phyloP scores from a whole-genome alignment of 345 rosid species.

The Dovyalis caffra region DNA sequence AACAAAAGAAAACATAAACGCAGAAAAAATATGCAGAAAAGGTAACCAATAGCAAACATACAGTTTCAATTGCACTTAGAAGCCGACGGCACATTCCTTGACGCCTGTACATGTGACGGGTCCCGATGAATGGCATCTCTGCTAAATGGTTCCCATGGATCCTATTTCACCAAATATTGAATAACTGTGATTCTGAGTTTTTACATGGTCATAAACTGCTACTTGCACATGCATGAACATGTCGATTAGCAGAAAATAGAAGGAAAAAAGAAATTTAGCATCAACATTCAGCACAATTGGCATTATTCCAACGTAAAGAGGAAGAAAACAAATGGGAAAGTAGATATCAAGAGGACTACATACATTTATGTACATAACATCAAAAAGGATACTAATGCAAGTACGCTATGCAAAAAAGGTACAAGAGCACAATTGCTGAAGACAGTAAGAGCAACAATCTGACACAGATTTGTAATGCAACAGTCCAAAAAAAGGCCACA shows the following conservation, averaged over 20 bases:
- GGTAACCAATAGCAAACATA: conserved; percentile 33
- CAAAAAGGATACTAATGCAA: background rate
- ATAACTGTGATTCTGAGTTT: conserved; percentile 7
- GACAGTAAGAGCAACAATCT: background rate
- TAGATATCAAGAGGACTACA: background rate
- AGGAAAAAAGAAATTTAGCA: background rate
- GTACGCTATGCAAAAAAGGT: background rate
- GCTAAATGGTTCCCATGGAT: conserved; percentile 79
- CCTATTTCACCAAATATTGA: conserved; percentile 41
- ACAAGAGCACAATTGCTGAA: background rate
- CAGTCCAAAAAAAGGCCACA: background rate
- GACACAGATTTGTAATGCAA: background rate
- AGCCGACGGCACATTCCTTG: conserved; percentile 98
- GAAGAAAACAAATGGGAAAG: background rate
- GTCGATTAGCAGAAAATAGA: background rate
- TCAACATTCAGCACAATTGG: background rate
- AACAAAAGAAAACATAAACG: background rate
- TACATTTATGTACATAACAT: background rate
- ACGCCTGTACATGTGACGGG: conserved; percentile 78
- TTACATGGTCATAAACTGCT: background rate
- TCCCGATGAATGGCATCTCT: conserved; percentile 99
- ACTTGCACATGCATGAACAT: background rate
- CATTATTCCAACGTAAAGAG: background rate
- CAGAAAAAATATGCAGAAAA: background rate
- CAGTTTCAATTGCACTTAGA: conserved; percentile 76